These are phyloP conservation scores for Penicillium sp. DNA, from an alignment of 2,329 filamentous ascomycete species.

Conservation along the genomic window DNA sequence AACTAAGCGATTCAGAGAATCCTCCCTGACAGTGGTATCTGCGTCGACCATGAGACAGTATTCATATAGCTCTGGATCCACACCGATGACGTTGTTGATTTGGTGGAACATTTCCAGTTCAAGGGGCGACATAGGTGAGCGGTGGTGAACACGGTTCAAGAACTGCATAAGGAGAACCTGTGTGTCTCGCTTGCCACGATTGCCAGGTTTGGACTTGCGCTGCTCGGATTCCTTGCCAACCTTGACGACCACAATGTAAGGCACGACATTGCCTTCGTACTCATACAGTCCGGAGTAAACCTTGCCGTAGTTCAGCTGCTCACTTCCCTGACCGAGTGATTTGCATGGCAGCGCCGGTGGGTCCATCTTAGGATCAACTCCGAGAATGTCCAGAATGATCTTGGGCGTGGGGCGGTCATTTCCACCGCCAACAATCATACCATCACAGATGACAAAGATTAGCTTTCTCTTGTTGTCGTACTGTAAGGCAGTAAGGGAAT, in stretches of 20 bases:
- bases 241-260: conserved; percentile 94
- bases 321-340: conserved; percentile 80
- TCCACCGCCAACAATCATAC: conserved; percentile 99
- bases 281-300: conserved; percentile 98
- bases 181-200: conserved; percentile 97
- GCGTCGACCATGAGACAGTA: conserved; percentile 97
- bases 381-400: conserved; percentile 94
- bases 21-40: conserved; percentile 89
- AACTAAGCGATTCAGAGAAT: conserved; percentile 88
- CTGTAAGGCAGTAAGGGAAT: conserved; percentile 88
- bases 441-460: conserved; percentile 87
- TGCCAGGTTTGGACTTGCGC: conserved; percentile 85
- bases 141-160: conserved; percentile 95
- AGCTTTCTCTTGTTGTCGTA: conserved; percentile 99
- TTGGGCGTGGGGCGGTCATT: conserved; percentile 94
- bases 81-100: conserved; percentile 98
- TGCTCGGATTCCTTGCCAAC: conserved; percentile 96
- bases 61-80: conserved; percentile 95
- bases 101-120: conserved; percentile 99
- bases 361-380: conserved; percentile 94
- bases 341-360: conserved; percentile 92
- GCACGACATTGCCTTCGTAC: conserved; percentile 94
- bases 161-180: conserved; percentile 96
- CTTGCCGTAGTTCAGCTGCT: conserved; percentile 97
- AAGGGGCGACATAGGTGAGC: conserved; percentile 88